Evolutionary conservation across 208 protist species (phyloP), one percentile per base, ranked within the genome.

Genomic region (Acanthamoeba healyi): DNA sequence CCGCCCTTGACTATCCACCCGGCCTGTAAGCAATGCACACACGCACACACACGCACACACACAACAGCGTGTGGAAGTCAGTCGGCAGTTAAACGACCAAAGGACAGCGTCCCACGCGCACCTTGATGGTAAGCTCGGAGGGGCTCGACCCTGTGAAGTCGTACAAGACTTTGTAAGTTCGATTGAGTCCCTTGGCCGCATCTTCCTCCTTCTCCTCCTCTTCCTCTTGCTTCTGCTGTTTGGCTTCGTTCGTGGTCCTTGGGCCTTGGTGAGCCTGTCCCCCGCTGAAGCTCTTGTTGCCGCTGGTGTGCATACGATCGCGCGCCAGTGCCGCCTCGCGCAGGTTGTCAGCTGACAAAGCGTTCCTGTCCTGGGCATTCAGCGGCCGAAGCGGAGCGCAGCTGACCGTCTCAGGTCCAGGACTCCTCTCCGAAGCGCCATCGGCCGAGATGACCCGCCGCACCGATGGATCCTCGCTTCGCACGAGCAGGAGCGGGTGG

Each of bases 1-100:
- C 58, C 58, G 58, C 58, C 58, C 58, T 67, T 67, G 58, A 67
- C n/a, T 7, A 67, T 32, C 58, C 58, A 67, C 24, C 58, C 58
- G 22, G 58, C 58, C 58, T 67, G 58, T 34, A 22, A 67, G 24
- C 9, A 7, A 67, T 5, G n/a, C 14, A 9, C 58, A 67, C n/a
- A n/a, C n/a, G n/a, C n/a, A n/a, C n/a, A n/a, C n/a, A 58, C 19
- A 58, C 51, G 19, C 19, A 67, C 14, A 67, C 22, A 7, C 14
- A 67, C 9, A 22, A 67, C 6, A 67, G 58, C n/a, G 58, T 29
- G n/a, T 7, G 22, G n/a, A 67, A 34, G 58, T n/a, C n/a, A n/a
- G n/a, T n/a, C n/a, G n/a, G n/a, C n/a, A n/a, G n/a, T n/a, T n/a
- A n/a, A 67, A 67, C 24, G n/a, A 67, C 6, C 58, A 54, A 54